Evolutionary conservation across 2,329 filamentous ascomycete species (phyloP).

Genomic region (Ophiocordyceps australis): DNA sequence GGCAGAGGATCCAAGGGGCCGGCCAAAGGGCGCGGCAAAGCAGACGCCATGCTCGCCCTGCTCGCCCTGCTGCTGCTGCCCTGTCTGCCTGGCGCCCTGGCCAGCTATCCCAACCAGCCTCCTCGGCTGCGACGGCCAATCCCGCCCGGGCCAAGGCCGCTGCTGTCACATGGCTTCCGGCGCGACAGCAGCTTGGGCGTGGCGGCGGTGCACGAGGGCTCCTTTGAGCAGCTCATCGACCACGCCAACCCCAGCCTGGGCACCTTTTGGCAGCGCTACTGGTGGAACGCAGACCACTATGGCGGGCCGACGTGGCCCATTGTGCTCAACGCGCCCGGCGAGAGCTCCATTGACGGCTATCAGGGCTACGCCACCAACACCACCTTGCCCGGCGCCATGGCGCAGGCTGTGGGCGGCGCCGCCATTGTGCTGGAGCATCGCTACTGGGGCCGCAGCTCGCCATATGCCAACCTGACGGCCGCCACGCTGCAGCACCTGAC

Average conservation of each 20-base stretch:
- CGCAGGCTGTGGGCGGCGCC: conserved; percentile 48
- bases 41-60: too few relatives aligned
- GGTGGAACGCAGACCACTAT: conserved; percentile 61
- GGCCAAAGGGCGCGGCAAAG: too few relatives aligned
- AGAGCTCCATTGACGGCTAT: conserved; percentile 38
- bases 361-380: conserved; percentile 54
- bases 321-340: conserved; percentile 47
- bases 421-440: conserved; percentile 67
- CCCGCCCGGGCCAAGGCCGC: too few relatives aligned
- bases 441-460: conserved; percentile 63
- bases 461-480: conserved; percentile 41
- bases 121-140: too few relatives aligned
- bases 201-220: conserved; percentile 2
- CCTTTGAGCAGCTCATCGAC: conserved; percentile 38
- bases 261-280: conserved; percentile 56
- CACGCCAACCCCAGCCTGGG: conserved; percentile 35
- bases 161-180: too few relatives aligned
- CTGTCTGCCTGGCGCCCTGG: too few relatives aligned
- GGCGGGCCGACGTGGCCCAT: conserved; percentile 60
- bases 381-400: conserved; percentile 46
- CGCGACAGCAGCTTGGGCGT: too few relatives aligned
- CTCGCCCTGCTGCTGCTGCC: too few relatives aligned
- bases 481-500: conserved; percentile 58
- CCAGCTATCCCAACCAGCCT: too few relatives aligned
- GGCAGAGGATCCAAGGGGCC: too few relatives aligned